Percentiles rank a stretch among this genome's conserved stretches.
Evolutionary conservation across 2,329 filamentous ascomycete species (phyloP).

Genomic region (Leptographium procerum): DNA sequence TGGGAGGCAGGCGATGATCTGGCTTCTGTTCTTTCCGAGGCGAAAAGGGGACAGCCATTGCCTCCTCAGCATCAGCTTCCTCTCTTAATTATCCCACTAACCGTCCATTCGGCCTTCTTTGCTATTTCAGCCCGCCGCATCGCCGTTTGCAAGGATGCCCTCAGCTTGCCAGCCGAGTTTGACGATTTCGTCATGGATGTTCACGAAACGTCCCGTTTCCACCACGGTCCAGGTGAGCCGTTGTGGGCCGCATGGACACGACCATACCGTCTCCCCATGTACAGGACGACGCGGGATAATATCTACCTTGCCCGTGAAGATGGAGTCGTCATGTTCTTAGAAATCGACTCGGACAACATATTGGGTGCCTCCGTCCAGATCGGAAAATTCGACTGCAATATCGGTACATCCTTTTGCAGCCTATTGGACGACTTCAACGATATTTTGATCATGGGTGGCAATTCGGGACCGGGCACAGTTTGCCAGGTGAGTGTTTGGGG

Average conservation of each 20-base stretch:
- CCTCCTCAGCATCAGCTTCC: conserved; percentile 47
- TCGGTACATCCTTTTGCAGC: conserved; percentile 72
- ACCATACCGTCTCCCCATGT: conserved; percentile 54
- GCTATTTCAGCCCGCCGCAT: conserved; percentile 52
- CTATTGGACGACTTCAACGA: conserved; percentile 59
- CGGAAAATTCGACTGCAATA: conserved; percentile 58
- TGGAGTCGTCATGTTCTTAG: conserved; percentile 63
- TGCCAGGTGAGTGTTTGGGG: conserved; percentile 44
- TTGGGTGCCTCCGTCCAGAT: conserved; percentile 45
- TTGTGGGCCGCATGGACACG: conserved; percentile 80
- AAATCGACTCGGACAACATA: conserved; percentile 48
- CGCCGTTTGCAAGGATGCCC: conserved; percentile 41
- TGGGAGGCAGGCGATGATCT: conserved; percentile 46
- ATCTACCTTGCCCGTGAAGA: conserved; percentile 86
- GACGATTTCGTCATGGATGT: conserved; percentile 30
- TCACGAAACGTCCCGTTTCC: conserved; percentile 30
- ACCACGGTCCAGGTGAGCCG: conserved; percentile 37
- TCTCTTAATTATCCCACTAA: conserved; percentile 60
- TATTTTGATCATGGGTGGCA: conserved; percentile 68
- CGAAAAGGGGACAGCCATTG: conserved; percentile 38
- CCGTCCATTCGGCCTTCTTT: conserved; percentile 58
- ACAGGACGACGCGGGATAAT: conserved; percentile 56
- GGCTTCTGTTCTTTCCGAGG: conserved; percentile 29
- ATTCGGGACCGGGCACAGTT: conserved; percentile 65
- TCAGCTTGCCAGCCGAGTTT: conserved; percentile 38